Evolutionary conservation across 148 eudicot genomes (phyloP).

Genomic region (Silene conica): DNA sequence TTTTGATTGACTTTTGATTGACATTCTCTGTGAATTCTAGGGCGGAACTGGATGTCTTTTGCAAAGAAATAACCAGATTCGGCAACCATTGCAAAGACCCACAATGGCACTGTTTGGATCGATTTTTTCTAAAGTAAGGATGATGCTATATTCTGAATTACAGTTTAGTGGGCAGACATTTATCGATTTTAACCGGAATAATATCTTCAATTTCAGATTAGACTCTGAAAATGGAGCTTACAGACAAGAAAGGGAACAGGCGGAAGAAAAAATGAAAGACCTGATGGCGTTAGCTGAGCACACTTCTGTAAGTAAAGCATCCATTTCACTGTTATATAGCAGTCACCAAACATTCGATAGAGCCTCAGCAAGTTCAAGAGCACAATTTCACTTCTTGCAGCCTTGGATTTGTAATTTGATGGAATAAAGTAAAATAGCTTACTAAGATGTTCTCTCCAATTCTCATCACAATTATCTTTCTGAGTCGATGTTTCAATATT

Average conservation of each 20-base stretch:
- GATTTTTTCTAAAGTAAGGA: constrained; percentile 75
- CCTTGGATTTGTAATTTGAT: too few relatives aligned
- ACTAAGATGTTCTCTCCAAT: too few relatives aligned
- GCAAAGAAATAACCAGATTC: constrained; percentile 80
- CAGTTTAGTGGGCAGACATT: not conserved
- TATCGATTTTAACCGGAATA: constrained; percentile 20
- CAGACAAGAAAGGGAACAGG: constrained; percentile 51
- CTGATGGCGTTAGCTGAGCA: constrained; percentile 62
- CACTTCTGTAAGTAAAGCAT: constrained; percentile 67
- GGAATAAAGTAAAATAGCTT: too few relatives aligned
- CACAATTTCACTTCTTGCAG: not conserved
- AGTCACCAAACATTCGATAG: not conserved
- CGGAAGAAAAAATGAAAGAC: constrained; percentile 68
- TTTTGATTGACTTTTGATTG: not conserved
- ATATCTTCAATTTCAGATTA: constrained; percentile 42
- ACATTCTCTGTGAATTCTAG: constrained; percentile 34
- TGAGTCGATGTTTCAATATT: too few relatives aligned
- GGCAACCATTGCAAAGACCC: constrained; percentile 92
- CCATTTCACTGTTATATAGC: constrained; percentile 1
- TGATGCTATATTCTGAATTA: constrained; percentile 14
- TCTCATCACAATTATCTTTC: too few relatives aligned
- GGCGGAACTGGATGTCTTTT: constrained; percentile 74
- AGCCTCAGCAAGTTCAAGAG: not conserved
- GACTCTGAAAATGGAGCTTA: constrained; percentile 44
- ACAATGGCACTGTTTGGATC: constrained; percentile 84